phyloP scores from a whole-genome alignment of 495 filamentous ascomycete species.

The Ramalina peruviana region DNA sequence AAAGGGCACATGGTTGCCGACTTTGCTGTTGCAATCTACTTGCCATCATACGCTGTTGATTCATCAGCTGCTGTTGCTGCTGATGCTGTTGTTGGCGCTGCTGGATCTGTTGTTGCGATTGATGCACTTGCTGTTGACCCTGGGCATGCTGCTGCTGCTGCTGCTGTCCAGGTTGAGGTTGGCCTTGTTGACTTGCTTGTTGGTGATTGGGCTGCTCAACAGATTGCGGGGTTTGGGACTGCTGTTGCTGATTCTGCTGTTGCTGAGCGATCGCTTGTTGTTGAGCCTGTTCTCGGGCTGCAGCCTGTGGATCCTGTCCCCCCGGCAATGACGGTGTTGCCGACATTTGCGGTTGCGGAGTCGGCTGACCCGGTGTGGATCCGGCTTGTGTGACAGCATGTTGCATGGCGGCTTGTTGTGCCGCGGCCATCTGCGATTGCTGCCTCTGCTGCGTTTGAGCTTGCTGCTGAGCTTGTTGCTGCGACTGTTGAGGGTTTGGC shows the following conservation, averaged over 20 bases:
- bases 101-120: constrained; percentile 14
- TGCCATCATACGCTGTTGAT: constrained; percentile 22
- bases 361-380: constrained; percentile 20
- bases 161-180: constrained; percentile 18
- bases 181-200: constrained; percentile 12
- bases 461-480: constrained; percentile 27
- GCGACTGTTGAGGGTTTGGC: constrained; percentile 13
- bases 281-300: constrained; percentile 28
- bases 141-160: constrained; percentile 26
- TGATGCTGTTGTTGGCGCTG: constrained; percentile 28
- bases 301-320: constrained; percentile 9
- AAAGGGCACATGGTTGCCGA: constrained; percentile 44
- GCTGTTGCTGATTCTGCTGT: constrained; percentile 16
- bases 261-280: constrained; percentile 19
- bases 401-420: constrained; percentile 22
- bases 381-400: constrained; percentile 22
- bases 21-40: constrained; percentile 12
- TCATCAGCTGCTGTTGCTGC: constrained; percentile 25
- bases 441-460: constrained; percentile 34
- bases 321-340: constrained; percentile 12
- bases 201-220: constrained; percentile 4
- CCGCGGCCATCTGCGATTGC: constrained; percentile 36
- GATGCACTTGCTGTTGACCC: constrained; percentile 28
- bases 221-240: constrained; percentile 13
- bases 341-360: constrained; percentile 13